Evolutionary conservation across 441 rosid genomes (phyloP), one percentile per base, ranked within the genome.

Genomic region (Geranium incanum): DNA sequence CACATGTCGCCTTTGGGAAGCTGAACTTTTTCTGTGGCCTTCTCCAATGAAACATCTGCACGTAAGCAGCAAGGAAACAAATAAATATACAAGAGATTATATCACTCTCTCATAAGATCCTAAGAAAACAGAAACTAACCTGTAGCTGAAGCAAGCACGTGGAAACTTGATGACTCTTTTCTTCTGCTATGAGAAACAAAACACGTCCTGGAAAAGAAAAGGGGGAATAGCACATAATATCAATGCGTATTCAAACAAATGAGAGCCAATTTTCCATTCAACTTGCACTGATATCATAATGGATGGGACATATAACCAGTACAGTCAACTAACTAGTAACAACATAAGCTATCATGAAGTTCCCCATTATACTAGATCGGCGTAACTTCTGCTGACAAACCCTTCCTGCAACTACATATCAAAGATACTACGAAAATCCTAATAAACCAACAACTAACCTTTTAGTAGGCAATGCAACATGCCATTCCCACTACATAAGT

Each of bases 1-100:
- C 99, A 94, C 64, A 68, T 74, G 67, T 83, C 84, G 69, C 96
- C 94, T 71, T 87, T 86, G 0, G 86, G 90, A 73, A 92, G 80
- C 15, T 75, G 79, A 74, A 78, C 78, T 71, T 89, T 83, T 71
- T 86, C 91, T 52, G 76, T 76, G 16, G 86, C 80, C 70, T 78
- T 78, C 76, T 82, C 92, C 23, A 77, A 72, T 21, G 88, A 79
- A 76, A 84, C 80, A 82, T 84, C 94, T 88, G 80, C 65, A 70
- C 43, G 63, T 68, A 59, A 13, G 65, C 11, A n/a, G 71, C 0
- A 72, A 48, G 37, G 15, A 18, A 76, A n/a, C 38, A 67, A 68
- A 7, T 9, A 9, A 36, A 65, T 50, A n/a, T 64, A 39, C 37
- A 72, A 37, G 5, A 67, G 16, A 50, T 50, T 12, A 50, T 50